Conservation (phyloP, 2,329 filamentous ascomycete species). For the Trichoderma pleuroti region DNA sequence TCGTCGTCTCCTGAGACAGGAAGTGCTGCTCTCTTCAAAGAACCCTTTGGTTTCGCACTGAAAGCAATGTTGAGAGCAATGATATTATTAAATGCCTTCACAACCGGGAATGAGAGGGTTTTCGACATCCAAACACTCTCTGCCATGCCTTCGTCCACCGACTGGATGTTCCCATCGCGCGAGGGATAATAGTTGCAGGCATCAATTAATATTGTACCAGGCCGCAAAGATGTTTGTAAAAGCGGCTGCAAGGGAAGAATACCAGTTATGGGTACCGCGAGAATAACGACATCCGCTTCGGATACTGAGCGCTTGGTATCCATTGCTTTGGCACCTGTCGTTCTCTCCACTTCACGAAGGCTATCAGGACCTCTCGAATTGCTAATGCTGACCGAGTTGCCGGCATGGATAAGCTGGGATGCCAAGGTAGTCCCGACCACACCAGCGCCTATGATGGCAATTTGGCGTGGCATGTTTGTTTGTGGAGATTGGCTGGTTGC, state of each 20-base stretch:
- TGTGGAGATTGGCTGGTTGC: not conserved
- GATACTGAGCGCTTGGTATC: not conserved
- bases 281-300: not conserved
- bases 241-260: not conserved
- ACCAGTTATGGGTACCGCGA: not conserved
- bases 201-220: not conserved
- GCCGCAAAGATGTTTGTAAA: not conserved
- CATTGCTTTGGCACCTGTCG: not conserved
- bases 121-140: not conserved
- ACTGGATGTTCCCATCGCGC: not conserved
- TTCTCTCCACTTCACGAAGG: not conserved
- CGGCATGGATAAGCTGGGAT: not conserved
- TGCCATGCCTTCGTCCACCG: not conserved
- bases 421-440: not conserved
- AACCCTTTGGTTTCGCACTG: not conserved
- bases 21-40: not conserved
- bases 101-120: not conserved
- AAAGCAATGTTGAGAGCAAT: not conserved
- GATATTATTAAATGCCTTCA: not conserved
- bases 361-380: not conserved
- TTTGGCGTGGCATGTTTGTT: not conserved
- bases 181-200: constrained; percentile 1
- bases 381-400: not conserved
- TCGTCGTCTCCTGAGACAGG: not conserved
- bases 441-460: not conserved